A percentile compares a stretch with the other conserved stretches of the same genome.
Evolutionary conservation across 2,329 filamentous ascomycete genomes (phyloP).

Genomic region (Sarocladium brachiariae): DNA sequence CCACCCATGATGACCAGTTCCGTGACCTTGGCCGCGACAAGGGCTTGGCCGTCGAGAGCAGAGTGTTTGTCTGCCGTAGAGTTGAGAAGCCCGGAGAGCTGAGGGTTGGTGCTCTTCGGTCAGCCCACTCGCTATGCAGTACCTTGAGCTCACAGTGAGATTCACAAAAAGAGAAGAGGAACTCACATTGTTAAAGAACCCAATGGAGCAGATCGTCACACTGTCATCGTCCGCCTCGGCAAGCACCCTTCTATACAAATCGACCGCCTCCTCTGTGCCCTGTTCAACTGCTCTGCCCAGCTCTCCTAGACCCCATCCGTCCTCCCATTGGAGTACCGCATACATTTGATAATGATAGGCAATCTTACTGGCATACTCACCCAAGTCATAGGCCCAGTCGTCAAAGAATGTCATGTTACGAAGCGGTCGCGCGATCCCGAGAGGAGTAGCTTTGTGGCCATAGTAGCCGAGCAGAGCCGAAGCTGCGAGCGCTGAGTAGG

Average conservation of each 20-base stretch:
- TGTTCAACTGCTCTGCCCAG: constrained; percentile 21
- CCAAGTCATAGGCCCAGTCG: constrained; percentile 26
- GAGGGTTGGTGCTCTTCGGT: no score
- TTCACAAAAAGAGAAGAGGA: no score
- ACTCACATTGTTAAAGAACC: constrained; percentile 34
- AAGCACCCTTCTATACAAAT: constrained; percentile 37
- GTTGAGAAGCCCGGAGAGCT: constrained; percentile 37
- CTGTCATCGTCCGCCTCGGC: constrained; percentile 31
- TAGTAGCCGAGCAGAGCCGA: constrained; percentile 36
- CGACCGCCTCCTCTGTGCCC: constrained; percentile 27
- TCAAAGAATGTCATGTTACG: constrained; percentile 38
- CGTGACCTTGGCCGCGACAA: constrained; percentile 36
- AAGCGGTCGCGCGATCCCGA: constrained; percentile 33
- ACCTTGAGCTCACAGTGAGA: no score
- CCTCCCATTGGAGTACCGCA: constrained; percentile 1
- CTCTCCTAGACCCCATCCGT: background rate
- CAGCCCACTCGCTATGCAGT: no score
- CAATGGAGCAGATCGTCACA: constrained; percentile 38
- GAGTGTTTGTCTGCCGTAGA: constrained; percentile 34
- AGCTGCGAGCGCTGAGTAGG: constrained; percentile 33
- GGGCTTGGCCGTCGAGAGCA: constrained; percentile 29
- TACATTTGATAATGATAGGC: constrained; percentile 28
- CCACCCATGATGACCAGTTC: constrained; percentile 49
- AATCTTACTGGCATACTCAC: constrained; percentile 40
- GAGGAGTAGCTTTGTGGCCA: constrained; percentile 26